Evolutionary conservation across 768 basidiomycete genomes (phyloP).

Genomic region (Dioszegia aurantiaca): DNA sequence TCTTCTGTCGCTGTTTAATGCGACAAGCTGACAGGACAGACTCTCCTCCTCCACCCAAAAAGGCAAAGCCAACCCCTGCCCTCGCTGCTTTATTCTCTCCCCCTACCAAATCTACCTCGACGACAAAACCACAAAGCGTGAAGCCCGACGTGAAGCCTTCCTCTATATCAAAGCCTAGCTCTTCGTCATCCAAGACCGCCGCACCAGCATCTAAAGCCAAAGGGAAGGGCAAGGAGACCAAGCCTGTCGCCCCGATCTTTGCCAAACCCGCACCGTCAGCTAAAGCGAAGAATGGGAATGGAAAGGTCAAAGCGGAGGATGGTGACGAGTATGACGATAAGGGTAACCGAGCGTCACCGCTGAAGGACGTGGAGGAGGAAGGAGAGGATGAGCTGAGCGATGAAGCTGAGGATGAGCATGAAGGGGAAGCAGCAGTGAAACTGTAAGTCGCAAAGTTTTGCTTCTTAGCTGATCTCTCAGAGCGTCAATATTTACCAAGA

Average conservation of each 20-base stretch:
- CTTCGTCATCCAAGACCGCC: not conserved
- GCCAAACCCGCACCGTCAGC: slow-evolving; percentile 29
- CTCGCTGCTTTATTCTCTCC: slow-evolving; percentile 31
- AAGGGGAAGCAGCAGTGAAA: slow-evolving; percentile 59
- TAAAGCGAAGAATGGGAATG: slow-evolving; percentile 18
- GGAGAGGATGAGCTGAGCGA: slow-evolving; percentile 52
- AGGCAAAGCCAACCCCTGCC: slow-evolving; percentile 24
- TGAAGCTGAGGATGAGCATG: slow-evolving; percentile 48
- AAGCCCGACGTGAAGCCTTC: slow-evolving; percentile 9
- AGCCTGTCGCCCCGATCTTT: slow-evolving; percentile 45
- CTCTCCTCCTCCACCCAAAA: slow-evolving; percentile 36
- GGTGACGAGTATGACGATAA: slow-evolving; percentile 20
- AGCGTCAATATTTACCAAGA: slow-evolving; percentile 47
- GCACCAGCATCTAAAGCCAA: slow-evolving; percentile 6
- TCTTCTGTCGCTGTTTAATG: too few species aligned
- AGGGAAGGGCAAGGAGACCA: slow-evolving; percentile 23
- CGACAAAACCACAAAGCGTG: not conserved
- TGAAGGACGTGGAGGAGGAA: slow-evolving; percentile 53
- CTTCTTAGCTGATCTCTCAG: slow-evolving; percentile 25
- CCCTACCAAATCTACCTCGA: slow-evolving; percentile 19
- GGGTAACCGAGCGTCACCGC: slow-evolving; percentile 7
- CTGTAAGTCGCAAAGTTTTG: slow-evolving; percentile 55
- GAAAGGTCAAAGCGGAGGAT: slow-evolving; percentile 12
- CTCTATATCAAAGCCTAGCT: not conserved
- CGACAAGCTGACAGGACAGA: slow-evolving; percentile 8